These are phyloP conservation scores for Puccinia coronata DNA, from an alignment of 1,284 basidiomycete genomes.

Conservation along the genomic window DNA sequence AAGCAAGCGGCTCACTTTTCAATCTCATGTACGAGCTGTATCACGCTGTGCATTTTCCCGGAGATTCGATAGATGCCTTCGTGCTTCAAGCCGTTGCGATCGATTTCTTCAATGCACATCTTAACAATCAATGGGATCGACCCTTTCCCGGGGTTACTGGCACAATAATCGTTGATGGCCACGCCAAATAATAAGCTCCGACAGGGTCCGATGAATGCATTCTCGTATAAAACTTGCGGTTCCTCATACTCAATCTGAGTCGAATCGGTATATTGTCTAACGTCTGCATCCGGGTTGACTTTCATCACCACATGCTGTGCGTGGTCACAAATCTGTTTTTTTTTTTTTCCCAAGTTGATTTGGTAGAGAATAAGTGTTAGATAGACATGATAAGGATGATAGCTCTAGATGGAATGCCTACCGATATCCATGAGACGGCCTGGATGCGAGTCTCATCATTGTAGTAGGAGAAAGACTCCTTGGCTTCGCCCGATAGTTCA, in stretches of 20 bases:
- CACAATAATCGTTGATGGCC: conserved; percentile 86
- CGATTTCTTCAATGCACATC: conserved; percentile 81
- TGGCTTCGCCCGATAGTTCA: conserved; percentile 48
- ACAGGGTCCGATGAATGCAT: conserved; percentile 83
- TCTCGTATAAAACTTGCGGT: conserved; percentile 69
- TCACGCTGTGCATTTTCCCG: conserved; percentile 46
- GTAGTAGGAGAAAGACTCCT: conserved; percentile 50
- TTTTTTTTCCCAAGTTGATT: background rate
- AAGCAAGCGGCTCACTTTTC: conserved; percentile 64
- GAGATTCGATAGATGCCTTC: conserved; percentile 48
- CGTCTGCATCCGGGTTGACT: conserved; percentile 41
- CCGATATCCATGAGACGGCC: conserved; percentile 43
- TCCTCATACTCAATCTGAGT: conserved; percentile 15
- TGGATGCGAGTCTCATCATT: conserved; percentile 48
- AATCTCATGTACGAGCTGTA: conserved; percentile 77
- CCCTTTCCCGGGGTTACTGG: conserved; percentile 64
- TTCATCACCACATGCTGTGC: conserved; percentile 47
- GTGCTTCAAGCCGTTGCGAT: conserved; percentile 63
- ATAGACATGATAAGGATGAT: background rate
- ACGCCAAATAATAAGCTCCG: conserved; percentile 84
- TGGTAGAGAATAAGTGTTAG: background rate
- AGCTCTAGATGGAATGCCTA: background rate
- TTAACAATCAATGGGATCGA: conserved; percentile 76
- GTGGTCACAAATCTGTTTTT: conserved; percentile 43
- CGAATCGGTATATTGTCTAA: background rate